These are phyloP conservation scores for Ashbya aceris DNA, from an alignment of 1,139 yeast genomes.

Conservation along the genomic window DNA sequence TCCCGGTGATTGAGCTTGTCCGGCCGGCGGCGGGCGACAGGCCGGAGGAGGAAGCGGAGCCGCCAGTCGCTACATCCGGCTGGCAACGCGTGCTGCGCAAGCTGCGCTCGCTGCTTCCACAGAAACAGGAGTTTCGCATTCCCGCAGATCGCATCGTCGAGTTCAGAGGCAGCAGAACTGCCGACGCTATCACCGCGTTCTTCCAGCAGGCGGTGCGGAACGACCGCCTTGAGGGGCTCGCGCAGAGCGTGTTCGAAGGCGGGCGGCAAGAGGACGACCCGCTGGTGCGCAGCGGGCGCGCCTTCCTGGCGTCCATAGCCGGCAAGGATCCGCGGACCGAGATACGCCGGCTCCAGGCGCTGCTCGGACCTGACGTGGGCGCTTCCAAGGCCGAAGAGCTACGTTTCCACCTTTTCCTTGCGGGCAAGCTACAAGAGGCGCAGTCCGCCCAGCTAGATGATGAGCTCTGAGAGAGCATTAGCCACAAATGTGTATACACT, in stretches of 20 bases:
- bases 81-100: constrained; percentile 4
- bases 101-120: constrained; percentile 14
- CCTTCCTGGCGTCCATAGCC: too few relatives aligned
- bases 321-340: too few relatives aligned
- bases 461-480: not conserved
- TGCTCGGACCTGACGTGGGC: too few relatives aligned
- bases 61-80: not conserved
- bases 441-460: not conserved
- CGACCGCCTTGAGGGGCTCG: constrained; percentile 3
- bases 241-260: constrained; percentile 3
- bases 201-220: constrained; percentile 10
- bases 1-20: constrained; percentile 26
- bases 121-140: constrained; percentile 10
- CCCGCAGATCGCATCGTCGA: constrained; percentile 13
- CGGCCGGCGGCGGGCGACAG: constrained; percentile 4
- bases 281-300: not conserved
- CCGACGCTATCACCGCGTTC: constrained; percentile 15
- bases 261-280: not conserved
- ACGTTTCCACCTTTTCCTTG: not conserved
- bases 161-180: constrained; percentile 22
- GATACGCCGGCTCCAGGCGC: too few relatives aligned
- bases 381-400: too few relatives aligned
- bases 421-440: not conserved
- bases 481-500: not conserved
- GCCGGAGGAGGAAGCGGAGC: too few relatives aligned